Conservation (phyloP, 768 basidiomycete genomes). For the Rubroboletus satanas region DNA sequence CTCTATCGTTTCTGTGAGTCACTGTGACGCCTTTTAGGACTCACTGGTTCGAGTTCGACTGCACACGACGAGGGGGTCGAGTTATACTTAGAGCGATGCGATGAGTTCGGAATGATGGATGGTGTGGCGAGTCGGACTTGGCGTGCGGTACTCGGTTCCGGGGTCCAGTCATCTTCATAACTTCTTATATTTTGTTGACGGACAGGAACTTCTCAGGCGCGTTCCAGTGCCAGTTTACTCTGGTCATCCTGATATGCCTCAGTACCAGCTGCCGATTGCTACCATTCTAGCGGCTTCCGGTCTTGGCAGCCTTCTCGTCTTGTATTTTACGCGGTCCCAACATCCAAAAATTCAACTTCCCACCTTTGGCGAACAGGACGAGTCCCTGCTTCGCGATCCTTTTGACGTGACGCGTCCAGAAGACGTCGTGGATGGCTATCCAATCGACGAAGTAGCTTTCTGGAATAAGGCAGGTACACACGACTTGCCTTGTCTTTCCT, state of each 20-base stretch:
- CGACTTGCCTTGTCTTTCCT: background rate
- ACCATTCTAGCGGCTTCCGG: slow-evolving; percentile 42
- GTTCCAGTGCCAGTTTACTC: background rate
- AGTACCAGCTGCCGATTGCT: slow-evolving; percentile 56
- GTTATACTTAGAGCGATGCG: too few relatives aligned
- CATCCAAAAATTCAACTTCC: slow-evolving; percentile 55
- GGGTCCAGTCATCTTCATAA: background rate
- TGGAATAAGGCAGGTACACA: slow-evolving; percentile 47
- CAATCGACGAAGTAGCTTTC: slow-evolving; percentile 57
- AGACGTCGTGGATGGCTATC: slow-evolving; percentile 64
- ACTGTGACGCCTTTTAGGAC: background rate
- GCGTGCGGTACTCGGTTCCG: slow-evolving; percentile 6
- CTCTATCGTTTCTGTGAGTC: background rate
- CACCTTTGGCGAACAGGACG: slow-evolving; percentile 20
- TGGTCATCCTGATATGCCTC: slow-evolving; percentile 43
- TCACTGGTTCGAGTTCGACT: background rate
- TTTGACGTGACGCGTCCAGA: slow-evolving; percentile 72
- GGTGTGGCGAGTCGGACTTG: too few relatives aligned
- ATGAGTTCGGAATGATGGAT: background rate
- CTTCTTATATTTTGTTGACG: background rate
- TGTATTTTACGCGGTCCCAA: slow-evolving; percentile 38
- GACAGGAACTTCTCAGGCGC: background rate
- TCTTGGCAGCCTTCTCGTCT: slow-evolving; percentile 41
- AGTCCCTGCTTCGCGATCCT: slow-evolving; percentile 42
- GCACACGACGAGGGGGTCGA: background rate